These are phyloP conservation scores for Xylariales sp. DNA, from an alignment of 2,329 filamentous ascomycete species.

Conservation along the genomic window DNA sequence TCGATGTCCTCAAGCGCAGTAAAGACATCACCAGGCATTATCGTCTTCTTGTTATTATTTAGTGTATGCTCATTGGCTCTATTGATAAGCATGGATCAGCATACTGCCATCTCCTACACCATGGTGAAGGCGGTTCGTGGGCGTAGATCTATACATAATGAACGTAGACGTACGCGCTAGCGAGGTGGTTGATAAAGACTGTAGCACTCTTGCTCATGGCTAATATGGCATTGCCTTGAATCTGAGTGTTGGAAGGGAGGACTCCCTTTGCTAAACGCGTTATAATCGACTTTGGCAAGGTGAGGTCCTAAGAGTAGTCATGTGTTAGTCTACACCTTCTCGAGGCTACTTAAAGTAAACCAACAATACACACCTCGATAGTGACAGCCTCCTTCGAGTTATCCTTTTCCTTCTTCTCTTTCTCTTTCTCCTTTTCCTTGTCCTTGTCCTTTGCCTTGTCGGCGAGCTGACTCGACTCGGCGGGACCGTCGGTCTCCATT, in stretches of 20 bases:
- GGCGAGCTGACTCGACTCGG: constrained; percentile 39
- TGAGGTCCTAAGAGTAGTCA: constrained; percentile 69
- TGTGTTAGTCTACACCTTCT: constrained; percentile 31
- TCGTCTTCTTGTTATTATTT: constrained; percentile 78
- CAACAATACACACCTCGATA: constrained; percentile 62
- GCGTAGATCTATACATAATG: constrained; percentile 36
- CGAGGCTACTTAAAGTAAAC: background rate
- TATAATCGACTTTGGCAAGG: constrained; percentile 83
- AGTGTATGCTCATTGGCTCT: constrained; percentile 80
- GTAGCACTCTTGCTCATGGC: constrained; percentile 85
- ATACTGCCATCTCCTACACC: background rate
- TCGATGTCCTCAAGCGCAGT: constrained; percentile 81
- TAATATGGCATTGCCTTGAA: constrained; percentile 83
- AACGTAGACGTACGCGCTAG: constrained; percentile 71
- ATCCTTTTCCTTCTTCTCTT: constrained; percentile 48
- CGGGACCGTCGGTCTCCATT: constrained; percentile 53
- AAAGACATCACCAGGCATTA: constrained; percentile 80
- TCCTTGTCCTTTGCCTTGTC: constrained; percentile 53
- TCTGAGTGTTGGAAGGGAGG: constrained; percentile 82
- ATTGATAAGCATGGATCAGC: constrained; percentile 13
- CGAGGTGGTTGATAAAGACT: constrained; percentile 84
- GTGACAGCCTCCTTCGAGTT: constrained; percentile 51
- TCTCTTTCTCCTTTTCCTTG: constrained; percentile 51
- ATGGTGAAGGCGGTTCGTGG: background rate
- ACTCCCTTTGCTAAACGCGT: constrained; percentile 83